These are phyloP conservation scores for Antitrichia curtipendula DNA, from an alignment of 225 moss, liverwort and hornwort species.

Conservation along the genomic window DNA sequence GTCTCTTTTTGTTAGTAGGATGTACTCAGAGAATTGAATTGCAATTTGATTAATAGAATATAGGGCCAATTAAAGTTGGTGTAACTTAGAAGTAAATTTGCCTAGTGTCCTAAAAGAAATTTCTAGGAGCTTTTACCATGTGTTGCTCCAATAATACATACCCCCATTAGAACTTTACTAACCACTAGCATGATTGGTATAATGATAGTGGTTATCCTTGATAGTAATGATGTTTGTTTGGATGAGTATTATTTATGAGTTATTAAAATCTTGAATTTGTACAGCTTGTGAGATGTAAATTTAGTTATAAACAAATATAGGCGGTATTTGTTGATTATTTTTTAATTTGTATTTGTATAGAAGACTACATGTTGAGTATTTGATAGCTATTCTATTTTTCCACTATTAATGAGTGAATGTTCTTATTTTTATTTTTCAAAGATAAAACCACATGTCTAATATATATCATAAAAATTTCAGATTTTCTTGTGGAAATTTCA, in stretches of 20 bases:
- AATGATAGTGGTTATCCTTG: neutral
- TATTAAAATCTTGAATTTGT: neutral
- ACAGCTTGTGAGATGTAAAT: neutral
- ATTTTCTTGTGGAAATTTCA: neutral
- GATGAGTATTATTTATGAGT: neutral
- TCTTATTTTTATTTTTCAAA: neutral
- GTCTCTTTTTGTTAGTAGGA: fast-evolving
- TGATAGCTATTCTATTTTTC: neutral
- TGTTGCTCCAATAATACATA: neutral
- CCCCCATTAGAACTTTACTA: neutral
- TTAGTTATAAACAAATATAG: neutral
- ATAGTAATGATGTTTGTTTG: neutral
- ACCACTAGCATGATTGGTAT: neutral
- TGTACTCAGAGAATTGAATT: neutral
- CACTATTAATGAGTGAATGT: neutral
- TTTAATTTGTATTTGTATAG: neutral
- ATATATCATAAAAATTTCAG: neutral
- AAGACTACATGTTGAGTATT: neutral
- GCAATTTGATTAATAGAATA: neutral
- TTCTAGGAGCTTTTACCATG: neutral
- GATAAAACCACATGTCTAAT: neutral
- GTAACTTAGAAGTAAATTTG: fast-evolving
- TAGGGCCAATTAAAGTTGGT: neutral
- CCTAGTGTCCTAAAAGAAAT: fast-evolving
- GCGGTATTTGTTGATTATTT: neutral